Conservation (phyloP, 306 rosid species). For the Mimosa bimucronata region DNA sequence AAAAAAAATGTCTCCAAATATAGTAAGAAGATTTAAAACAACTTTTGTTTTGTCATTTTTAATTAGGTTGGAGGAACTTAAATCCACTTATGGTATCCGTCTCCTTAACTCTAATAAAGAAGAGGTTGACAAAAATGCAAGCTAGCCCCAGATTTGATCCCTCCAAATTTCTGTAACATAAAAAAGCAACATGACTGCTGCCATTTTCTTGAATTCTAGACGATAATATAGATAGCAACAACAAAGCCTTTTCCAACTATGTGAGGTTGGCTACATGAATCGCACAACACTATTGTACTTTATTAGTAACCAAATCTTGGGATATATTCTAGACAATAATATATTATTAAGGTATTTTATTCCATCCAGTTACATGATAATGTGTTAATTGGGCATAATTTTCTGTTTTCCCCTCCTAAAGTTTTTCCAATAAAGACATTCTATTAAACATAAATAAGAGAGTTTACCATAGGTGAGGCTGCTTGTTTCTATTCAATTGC, state of each 20-base stretch:
- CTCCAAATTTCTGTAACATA: not conserved
- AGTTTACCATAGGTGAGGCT: not conserved
- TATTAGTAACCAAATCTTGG: too few species aligned
- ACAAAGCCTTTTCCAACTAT: too few species aligned
- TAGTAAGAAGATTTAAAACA: too few species aligned
- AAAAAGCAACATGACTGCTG: not conserved
- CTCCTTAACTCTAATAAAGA: too few species aligned
- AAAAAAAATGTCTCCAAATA: too few species aligned
- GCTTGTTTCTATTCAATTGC: not conserved
- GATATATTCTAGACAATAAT: too few species aligned
- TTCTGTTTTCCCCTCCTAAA: not conserved
- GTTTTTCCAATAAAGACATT: not conserved
- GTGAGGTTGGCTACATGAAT: too few species aligned
- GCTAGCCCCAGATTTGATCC: not conserved
- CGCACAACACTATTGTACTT: too few species aligned
- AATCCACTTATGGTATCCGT: not conserved
- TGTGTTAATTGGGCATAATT: too few species aligned
- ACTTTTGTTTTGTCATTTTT: not conserved
- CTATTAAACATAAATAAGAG: not conserved
- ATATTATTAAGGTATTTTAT: too few species aligned
- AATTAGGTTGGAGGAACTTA: not conserved
- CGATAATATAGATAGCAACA: too few species aligned
- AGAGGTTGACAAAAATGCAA: not conserved
- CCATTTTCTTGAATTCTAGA: not conserved
- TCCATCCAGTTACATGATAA: too few species aligned